phyloP scores from a whole-genome alignment of 2,329 filamentous ascomycete species.

The Trichoderma pleuroti region DNA sequence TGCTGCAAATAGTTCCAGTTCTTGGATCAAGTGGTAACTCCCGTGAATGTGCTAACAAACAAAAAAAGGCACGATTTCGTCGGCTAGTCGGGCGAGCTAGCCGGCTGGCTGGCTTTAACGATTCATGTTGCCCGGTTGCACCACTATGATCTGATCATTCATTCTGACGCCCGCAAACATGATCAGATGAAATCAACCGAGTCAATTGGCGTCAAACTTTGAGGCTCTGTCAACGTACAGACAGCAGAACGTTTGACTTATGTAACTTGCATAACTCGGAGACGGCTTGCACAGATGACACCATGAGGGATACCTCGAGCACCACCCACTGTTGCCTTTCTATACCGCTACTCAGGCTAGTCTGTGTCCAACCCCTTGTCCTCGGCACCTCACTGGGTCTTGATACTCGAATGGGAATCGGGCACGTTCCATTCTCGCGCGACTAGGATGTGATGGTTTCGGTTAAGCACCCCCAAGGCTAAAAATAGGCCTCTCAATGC shows the following conservation, averaged over 20 bases:
- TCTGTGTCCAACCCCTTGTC: neutral
- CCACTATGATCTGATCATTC: neutral
- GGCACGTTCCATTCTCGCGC: neutral
- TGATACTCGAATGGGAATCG: slow-evolving; percentile 12
- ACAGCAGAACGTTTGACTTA: neutral
- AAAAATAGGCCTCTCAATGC: slow-evolving; percentile 6
- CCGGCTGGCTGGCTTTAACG: neutral
- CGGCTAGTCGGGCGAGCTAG: neutral
- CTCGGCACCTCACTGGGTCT: neutral
- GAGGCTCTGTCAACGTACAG: neutral
- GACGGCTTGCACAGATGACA: neutral
- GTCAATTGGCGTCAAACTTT: neutral
- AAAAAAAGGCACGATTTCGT: neutral
- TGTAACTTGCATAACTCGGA: neutral
- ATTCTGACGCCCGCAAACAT: neutral
- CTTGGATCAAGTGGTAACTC: neutral
- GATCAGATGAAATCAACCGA: neutral
- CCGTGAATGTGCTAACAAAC: neutral
- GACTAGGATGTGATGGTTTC: neutral
- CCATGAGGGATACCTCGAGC: neutral
- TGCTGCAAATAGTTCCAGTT: neutral
- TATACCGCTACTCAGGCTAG: neutral
- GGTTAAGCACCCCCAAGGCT: neutral
- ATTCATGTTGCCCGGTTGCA: neutral
- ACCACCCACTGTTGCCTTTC: neutral